These are phyloP conservation scores for Solanum infundibuliforme DNA, from an alignment of 257 asterid genomes.

Conservation along the genomic window DNA sequence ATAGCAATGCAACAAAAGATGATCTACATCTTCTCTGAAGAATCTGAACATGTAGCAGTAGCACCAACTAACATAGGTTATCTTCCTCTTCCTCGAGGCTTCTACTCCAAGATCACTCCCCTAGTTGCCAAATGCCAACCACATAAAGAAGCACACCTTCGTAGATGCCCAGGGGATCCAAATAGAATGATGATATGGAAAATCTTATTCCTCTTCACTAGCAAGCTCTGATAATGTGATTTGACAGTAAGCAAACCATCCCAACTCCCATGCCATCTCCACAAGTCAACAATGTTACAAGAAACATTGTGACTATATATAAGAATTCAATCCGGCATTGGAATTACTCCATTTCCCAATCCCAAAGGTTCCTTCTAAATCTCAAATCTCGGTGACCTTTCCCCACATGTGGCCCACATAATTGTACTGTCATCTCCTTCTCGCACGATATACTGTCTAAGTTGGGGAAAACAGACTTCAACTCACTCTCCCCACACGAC, in stretches of 20 bases:
- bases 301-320: background rate
- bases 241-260: background rate
- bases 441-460: background rate
- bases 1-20: background rate
- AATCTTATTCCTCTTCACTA: background rate
- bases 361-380: background rate
- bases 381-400: background rate
- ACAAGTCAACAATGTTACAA: background rate
- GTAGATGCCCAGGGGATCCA: background rate
- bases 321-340: background rate
- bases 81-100: background rate
- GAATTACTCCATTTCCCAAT: background rate
- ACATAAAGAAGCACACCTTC: background rate
- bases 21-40: background rate
- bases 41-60: background rate
- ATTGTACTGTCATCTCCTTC: background rate
- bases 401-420: background rate
- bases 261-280: background rate
- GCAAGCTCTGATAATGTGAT: background rate
- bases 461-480: background rate
- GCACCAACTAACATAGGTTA: background rate
- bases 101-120: background rate
- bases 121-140: background rate
- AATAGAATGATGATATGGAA: background rate
- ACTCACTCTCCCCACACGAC: background rate